Evolutionary conservation across 2,329 filamentous ascomycete species (phyloP).

Genomic region (Sarocladium strictum): DNA sequence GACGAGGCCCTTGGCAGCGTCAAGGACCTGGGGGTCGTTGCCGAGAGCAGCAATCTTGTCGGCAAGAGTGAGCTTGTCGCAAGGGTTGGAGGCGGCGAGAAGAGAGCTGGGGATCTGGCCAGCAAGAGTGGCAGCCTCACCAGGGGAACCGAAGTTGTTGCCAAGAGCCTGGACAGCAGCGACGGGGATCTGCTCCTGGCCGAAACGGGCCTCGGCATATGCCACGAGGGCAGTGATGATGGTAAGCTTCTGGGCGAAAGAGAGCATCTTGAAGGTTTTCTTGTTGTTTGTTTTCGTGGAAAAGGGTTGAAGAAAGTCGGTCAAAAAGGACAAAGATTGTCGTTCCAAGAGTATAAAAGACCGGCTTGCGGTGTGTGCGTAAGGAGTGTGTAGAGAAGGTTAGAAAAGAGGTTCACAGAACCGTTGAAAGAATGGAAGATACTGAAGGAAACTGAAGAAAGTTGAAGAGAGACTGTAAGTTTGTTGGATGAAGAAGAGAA

Average conservation of each 20-base stretch:
- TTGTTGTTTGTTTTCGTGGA: not conserved
- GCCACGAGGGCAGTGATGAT: conserved; percentile 36
- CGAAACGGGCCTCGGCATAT: conserved; percentile 50
- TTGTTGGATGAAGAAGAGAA: conserved; percentile 9
- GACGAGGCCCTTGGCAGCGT: conserved; percentile 57
- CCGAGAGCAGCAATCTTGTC: conserved; percentile 59
- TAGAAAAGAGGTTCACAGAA: conserved; percentile 8
- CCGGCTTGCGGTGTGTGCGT: conserved; percentile 3
- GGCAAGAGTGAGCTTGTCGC: conserved; percentile 59
- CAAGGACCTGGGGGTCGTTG: conserved; percentile 50
- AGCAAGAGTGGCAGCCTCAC: conserved; percentile 57
- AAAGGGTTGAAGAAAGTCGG: not conserved
- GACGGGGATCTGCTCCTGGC: conserved; percentile 56
- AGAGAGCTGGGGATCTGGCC: conserved; percentile 56
- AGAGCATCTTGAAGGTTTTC: conserved; percentile 6
- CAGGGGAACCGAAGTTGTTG: conserved; percentile 51
- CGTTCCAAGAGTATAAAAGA: conserved; percentile 3
- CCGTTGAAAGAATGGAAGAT: conserved; percentile 10
- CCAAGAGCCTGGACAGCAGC: conserved; percentile 46
- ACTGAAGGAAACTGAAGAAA: conserved; percentile 8
- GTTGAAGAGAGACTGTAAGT: conserved; percentile 7
- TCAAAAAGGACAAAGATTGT: not conserved
- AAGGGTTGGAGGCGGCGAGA: conserved; percentile 59
- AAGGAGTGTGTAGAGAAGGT: not conserved
- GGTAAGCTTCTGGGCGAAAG: conserved; percentile 23